phyloP scores from a whole-genome alignment of 495 filamentous ascomycete species.

The Parathielavia hyrcaniae region DNA sequence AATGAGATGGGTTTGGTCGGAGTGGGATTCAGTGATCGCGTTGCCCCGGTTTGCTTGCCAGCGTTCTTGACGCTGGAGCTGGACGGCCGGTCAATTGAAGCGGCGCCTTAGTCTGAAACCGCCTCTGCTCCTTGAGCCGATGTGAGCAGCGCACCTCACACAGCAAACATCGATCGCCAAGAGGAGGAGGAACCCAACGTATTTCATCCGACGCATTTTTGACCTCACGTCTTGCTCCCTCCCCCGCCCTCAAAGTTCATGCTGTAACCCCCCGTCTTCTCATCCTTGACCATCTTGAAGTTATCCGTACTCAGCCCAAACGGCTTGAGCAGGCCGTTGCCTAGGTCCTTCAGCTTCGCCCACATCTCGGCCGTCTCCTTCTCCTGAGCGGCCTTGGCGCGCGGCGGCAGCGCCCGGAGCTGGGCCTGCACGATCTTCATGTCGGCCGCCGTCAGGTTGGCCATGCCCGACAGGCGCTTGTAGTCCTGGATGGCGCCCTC shows the following conservation, averaged over 20 bases:
- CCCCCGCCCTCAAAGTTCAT: constrained; percentile 66
- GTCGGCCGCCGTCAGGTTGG: constrained; percentile 57
- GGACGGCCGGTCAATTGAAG: no score
- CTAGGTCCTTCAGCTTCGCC: constrained; percentile 88
- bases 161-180: no score
- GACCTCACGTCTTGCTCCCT: constrained; percentile 5
- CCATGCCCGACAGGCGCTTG: constrained; percentile 50
- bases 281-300: constrained; percentile 89
- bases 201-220: background rate
- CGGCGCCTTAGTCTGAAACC: no score
- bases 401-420: constrained; percentile 55
- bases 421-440: constrained; percentile 58
- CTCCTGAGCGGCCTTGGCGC: constrained; percentile 68
- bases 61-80: no score
- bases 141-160: no score
- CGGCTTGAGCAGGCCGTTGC: constrained; percentile 84
- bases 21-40: no score
- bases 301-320: constrained; percentile 90
- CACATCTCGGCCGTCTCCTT: constrained; percentile 93
- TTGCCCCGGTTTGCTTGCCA: no score
- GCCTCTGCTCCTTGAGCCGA: no score
- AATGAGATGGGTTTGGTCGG: no score
- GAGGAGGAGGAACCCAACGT: background rate
- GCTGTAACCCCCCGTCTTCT: constrained; percentile 82
- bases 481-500: constrained; percentile 77